Evolutionary conservation across 129 eudicot genomes (phyloP).

Genomic region (Helichrysum umbraculigerum): DNA sequence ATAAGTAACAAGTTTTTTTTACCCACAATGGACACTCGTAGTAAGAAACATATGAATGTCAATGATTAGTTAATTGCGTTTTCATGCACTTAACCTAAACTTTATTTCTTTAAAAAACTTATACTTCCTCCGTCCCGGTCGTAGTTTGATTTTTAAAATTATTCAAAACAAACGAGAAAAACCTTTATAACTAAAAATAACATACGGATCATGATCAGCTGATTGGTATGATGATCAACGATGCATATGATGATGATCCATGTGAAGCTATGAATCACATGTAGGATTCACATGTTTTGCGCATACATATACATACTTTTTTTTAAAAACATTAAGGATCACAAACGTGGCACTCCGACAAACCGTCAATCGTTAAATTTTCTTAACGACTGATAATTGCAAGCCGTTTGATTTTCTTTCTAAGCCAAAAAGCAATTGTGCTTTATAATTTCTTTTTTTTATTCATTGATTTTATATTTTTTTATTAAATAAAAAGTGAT

Average conservation of each 20-base stretch:
- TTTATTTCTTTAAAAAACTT: too few relatives aligned
- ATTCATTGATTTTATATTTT: background rate
- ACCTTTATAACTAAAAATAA: too few relatives aligned
- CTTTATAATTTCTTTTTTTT: background rate
- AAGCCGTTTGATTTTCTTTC: constrained; percentile 32
- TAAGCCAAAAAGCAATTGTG: background rate
- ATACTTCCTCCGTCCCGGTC: too few relatives aligned
- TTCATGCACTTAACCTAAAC: too few relatives aligned
- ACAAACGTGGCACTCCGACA: constrained; percentile 16
- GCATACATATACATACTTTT: background rate
- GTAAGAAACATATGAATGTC: too few relatives aligned
- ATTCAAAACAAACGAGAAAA: too few relatives aligned
- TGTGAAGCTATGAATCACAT: constrained; percentile 19
- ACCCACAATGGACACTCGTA: too few relatives aligned
- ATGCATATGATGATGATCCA: background rate
- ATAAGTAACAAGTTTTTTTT: too few relatives aligned
- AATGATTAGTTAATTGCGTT: too few relatives aligned
- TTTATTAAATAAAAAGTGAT: background rate
- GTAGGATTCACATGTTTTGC: constrained; percentile 15
- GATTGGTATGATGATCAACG: too few relatives aligned
- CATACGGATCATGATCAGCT: too few relatives aligned
- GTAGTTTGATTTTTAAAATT: too few relatives aligned
- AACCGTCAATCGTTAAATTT: constrained; percentile 15
- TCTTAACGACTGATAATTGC: constrained; percentile 5
- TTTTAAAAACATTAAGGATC: constrained; percentile 1